phyloP scores from a whole-genome alignment of 306 rosid genomes.

The Phaseolus lunatus region DNA sequence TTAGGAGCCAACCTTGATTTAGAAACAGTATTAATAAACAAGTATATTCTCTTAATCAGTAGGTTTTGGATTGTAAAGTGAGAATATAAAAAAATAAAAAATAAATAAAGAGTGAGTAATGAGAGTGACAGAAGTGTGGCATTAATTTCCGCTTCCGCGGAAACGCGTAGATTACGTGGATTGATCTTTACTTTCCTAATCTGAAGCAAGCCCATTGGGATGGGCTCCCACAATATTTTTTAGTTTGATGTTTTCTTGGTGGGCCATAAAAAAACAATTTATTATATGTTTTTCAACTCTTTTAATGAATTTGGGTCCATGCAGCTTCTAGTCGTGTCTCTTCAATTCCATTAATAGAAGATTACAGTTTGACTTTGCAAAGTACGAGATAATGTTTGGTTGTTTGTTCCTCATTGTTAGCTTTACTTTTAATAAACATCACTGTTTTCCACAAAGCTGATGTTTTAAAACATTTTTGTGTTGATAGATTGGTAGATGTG shows the following conservation, averaged over 20 bases:
- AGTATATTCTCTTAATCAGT: slow-evolving; percentile 16
- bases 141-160: slow-evolving; percentile 44
- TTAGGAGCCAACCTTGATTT: not conserved
- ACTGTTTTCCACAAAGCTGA: not conserved
- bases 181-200: not conserved
- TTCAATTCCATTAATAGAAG: not conserved
- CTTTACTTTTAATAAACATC: not conserved
- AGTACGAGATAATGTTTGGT: not conserved
- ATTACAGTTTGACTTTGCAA: slow-evolving; percentile 18
- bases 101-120: not conserved
- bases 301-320: slow-evolving; percentile 10
- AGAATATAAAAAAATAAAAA: not conserved
- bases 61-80: not conserved
- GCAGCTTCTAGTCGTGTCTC: not conserved
- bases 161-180: slow-evolving; percentile 53
- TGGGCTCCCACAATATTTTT: slow-evolving; percentile 41
- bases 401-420: not conserved
- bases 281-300: not conserved
- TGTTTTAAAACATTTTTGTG: not conserved
- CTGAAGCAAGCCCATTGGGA: slow-evolving; percentile 9
- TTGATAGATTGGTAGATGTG: not conserved
- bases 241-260: not conserved
- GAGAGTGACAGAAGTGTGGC: slow-evolving; percentile 15
- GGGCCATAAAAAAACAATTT: slow-evolving; percentile 5
- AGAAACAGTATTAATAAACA: not conserved